phyloP scores from a whole-genome alignment of 169 alveolate species.

The Perkinsus chesapeaki region DNA sequence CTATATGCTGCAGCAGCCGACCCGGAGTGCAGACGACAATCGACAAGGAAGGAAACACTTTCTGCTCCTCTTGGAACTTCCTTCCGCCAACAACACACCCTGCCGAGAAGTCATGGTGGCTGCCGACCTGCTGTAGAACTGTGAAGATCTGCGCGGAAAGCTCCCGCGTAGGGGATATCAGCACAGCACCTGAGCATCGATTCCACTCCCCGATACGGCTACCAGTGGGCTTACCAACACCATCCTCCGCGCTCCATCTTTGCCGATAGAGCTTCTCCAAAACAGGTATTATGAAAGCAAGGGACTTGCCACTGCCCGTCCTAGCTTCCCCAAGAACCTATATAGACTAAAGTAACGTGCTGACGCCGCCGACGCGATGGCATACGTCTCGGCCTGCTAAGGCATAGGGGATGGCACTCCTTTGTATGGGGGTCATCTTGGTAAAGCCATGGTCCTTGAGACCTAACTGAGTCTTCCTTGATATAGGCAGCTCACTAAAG shows the following conservation, averaged over 20 bases:
- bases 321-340: slow-evolving; percentile 30
- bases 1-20: slow-evolving; percentile 85
- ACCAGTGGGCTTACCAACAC: neutral
- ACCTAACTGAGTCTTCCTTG: slow-evolving; percentile 62
- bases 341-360: slow-evolving; percentile 13
- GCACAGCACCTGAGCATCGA: slow-evolving; percentile 62
- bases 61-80: slow-evolving; percentile 69
- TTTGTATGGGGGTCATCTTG: slow-evolving; percentile 77
- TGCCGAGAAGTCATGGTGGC: slow-evolving; percentile 71
- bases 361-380: slow-evolving; percentile 90
- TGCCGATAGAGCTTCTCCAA: slow-evolving; percentile 74
- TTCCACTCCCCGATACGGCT: neutral
- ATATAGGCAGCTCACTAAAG: slow-evolving; percentile 76
- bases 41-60: slow-evolving; percentile 55
- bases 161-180: slow-evolving; percentile 86
- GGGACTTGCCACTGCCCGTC: slow-evolving; percentile 90
- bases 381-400: slow-evolving; percentile 79
- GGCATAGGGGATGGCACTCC: slow-evolving; percentile 77
- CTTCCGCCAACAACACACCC: slow-evolving; percentile 88
- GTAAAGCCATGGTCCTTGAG: slow-evolving; percentile 57
- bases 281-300: slow-evolving; percentile 76
- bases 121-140: slow-evolving; percentile 61
- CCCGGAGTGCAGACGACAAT: slow-evolving; percentile 91
- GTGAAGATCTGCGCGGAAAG: slow-evolving; percentile 83
- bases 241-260: slow-evolving; percentile 40